These are phyloP conservation scores for Salix suchowensis DNA, from an alignment of 345 rosid species.

Conservation along the genomic window DNA sequence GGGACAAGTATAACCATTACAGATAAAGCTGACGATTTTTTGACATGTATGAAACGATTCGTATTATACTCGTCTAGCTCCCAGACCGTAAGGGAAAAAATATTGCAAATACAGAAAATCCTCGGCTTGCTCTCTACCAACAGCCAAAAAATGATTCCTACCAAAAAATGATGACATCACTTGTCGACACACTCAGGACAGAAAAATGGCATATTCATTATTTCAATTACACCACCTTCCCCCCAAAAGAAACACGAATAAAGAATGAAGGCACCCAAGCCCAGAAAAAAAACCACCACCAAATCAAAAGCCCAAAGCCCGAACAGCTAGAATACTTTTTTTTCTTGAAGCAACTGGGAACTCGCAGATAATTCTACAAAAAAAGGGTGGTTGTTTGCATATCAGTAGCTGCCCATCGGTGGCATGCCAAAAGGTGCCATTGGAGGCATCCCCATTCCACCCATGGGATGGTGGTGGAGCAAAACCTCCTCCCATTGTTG, in stretches of 20 bases:
- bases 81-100: constrained; percentile 19
- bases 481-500: constrained; percentile 25
- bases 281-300: constrained; percentile 16
- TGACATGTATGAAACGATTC: constrained; percentile 5
- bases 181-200: constrained; percentile 26
- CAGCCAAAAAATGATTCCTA: constrained; percentile 34
- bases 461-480: constrained; percentile 25
- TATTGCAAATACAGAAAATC: constrained; percentile 37
- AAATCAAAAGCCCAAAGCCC: constrained; percentile 9
- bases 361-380: constrained; percentile 18
- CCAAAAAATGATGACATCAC: constrained; percentile 40
- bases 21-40: constrained; percentile 2
- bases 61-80: constrained; percentile 18
- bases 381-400: background rate
- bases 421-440: constrained; percentile 31
- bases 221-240: constrained; percentile 22
- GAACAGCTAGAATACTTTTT: constrained; percentile 5
- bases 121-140: constrained; percentile 22
- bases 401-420: constrained; percentile 27
- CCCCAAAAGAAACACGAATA: constrained; percentile 15
- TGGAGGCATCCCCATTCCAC: constrained; percentile 30
- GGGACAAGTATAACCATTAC: background rate
- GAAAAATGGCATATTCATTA: constrained; percentile 28
- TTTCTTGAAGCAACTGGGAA: constrained; percentile 1
- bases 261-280: constrained; percentile 16